phyloP scores from a whole-genome alignment of 768 basidiomycete genomes.

The Podaxis sp. region DNA sequence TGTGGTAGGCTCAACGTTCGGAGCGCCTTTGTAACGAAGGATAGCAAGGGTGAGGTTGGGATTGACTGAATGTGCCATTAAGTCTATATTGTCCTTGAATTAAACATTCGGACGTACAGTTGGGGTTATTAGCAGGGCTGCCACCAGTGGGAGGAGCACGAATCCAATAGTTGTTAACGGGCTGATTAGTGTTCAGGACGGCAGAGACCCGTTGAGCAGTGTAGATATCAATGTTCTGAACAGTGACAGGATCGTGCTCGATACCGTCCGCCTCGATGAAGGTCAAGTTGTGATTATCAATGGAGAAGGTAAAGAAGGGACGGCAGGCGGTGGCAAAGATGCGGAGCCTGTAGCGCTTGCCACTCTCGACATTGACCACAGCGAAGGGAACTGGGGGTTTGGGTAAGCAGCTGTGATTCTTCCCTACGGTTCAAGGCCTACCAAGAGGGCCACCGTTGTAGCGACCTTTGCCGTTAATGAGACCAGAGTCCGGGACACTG shows the following conservation, averaged over 20 bases:
- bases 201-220: slow-evolving; percentile 26
- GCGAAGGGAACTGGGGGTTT: slow-evolving; percentile 9
- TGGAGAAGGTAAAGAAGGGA: slow-evolving; percentile 33
- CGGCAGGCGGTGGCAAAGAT: slow-evolving; percentile 45
- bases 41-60: slow-evolving; percentile 35
- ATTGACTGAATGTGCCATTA: slow-evolving; percentile 19
- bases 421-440: background rate
- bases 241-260: slow-evolving; percentile 26
- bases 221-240: slow-evolving; percentile 34
- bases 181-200: slow-evolving; percentile 24
- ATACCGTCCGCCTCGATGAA: slow-evolving; percentile 28
- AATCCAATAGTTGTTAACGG: slow-evolving; percentile 34
- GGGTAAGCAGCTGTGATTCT: background rate
- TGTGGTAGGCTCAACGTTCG: slow-evolving; percentile 21
- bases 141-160: slow-evolving; percentile 35
- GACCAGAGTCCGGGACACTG: slow-evolving; percentile 11
- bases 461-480: slow-evolving; percentile 20
- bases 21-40: slow-evolving; percentile 37
- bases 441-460: slow-evolving; percentile 18
- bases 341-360: slow-evolving; percentile 50
- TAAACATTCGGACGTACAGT: slow-evolving; percentile 1
- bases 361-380: slow-evolving; percentile 36
- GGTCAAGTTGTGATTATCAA: slow-evolving; percentile 28
- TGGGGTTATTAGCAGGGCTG: slow-evolving; percentile 10
- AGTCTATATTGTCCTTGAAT: background rate